Evolutionary conservation across 352 stramenopile genomes (phyloP), one percentile per base, ranked within the genome.

Genomic region (Phytophthora sansomeana): DNA sequence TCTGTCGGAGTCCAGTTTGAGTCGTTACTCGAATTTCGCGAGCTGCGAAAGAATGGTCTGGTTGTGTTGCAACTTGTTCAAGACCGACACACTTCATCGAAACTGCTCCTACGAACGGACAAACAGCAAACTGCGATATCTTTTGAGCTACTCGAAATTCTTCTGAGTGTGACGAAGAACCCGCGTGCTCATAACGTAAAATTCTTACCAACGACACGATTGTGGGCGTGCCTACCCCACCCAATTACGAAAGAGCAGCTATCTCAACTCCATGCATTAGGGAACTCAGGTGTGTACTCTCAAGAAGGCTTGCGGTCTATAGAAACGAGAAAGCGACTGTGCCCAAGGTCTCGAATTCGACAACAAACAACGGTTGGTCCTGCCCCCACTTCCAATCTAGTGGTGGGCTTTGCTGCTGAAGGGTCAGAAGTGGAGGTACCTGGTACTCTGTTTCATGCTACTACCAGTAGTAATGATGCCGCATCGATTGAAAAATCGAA

Each of bases 11-110:
- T n/a, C n/a, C n/a, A n/a, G n/a, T n/a, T n/a, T 16, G 58, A 72
- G 35, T 55, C 29, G 36, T 1, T 58, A 1, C 30, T 72, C 3
- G 64, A 68, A 8, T 64, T 60, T 61, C 50, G 58, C 0, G 64
- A 72, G 53, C 16, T 72, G 8, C 51, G 51, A 9, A 55, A 50
- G 6, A 63, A 68, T 17, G 58, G 51, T 17, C 44, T n/a, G n/a
- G n/a, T 52, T 19, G 5, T 69, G n/a, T 2, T 48, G 6, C 35
- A 42, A 14, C 42, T 63, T 47, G 16, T 63, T 36, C 19, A 46
- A 29, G 35, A 11, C 38, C 33, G 33, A 29, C 35, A 21, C 26
- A 5, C 1, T 29, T 32, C 50, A 26, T 41, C 21, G 3, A 43
- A 46, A 5, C 32, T 11, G 21, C 1, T n/a, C n/a, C n/a, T n/a